A percentile compares a stretch with the other conserved stretches of the same genome.
Conservation (phyloP, 495 filamentous ascomycete genomes). For the Aspergillus ellipticus region DNA sequence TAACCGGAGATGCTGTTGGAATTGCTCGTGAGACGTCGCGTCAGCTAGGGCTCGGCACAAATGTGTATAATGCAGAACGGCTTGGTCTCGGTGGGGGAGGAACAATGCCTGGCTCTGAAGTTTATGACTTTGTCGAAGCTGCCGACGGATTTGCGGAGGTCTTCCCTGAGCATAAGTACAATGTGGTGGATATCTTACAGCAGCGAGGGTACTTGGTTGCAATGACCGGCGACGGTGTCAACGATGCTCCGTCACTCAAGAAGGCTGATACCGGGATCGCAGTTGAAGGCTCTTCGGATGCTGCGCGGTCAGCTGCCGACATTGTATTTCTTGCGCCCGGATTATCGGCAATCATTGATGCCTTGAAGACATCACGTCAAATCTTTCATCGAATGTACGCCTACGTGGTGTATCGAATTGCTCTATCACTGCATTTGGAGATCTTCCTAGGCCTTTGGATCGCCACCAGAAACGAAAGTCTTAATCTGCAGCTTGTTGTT, state of each 20-base stretch:
- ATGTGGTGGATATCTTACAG: conserved; percentile 93
- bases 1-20: conserved; percentile 92
- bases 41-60: conserved; percentile 85
- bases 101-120: conserved; percentile 86
- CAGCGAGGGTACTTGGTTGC: conserved; percentile 92
- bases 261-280: conserved; percentile 88
- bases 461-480: conserved; percentile 72
- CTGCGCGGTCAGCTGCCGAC: conserved; percentile 87
- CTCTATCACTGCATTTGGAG: conserved; percentile 83
- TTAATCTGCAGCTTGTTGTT: conserved; percentile 83
- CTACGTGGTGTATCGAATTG: conserved; percentile 95
- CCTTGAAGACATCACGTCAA: conserved; percentile 88
- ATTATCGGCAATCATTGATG: conserved; percentile 88
- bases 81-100: conserved; percentile 81
- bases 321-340: conserved; percentile 91
- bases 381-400: conserved; percentile 98
- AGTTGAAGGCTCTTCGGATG: conserved; percentile 89
- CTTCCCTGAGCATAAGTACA: conserved; percentile 96
- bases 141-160: conserved; percentile 94
- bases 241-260: conserved; percentile 93
- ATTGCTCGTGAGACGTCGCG: conserved; percentile 89
- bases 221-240: conserved; percentile 98
- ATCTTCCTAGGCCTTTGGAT: conserved; percentile 92
- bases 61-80: conserved; percentile 89
- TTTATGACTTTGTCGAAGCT: conserved; percentile 92